Base-by-base conservation (phyloP, 306 rosid species). In the Lathyrus tuberosus region DNA sequence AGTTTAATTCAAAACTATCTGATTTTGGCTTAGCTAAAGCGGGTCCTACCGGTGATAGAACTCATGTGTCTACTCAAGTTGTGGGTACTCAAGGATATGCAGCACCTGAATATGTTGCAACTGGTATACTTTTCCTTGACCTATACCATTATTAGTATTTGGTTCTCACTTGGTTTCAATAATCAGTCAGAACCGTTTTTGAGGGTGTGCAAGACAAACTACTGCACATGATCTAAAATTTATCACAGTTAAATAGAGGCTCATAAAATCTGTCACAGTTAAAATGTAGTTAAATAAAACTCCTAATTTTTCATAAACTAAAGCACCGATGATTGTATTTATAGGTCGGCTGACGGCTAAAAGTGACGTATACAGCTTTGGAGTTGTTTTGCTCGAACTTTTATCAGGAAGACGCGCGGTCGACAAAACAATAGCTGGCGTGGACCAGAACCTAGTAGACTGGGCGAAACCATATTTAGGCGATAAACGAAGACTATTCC, bases 81-180 rank as follows among this genome's bases (percentile, higher is more conserved):
- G 79, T 94, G 83, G 99, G 99, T 10, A 94, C 99, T 60, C 95
- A 86, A 10, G 97, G 99, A 79, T 94, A 94, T 62, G 99, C 97
- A 1, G 99, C 97, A 47, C 99, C 99, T 10, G 97, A 94, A 80
- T 94, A 94, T 79, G 88, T 94, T 66, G 95, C 99, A 24, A 94
- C 99, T 73, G 99, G 99, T 94, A 13, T 52, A 77, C 54, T 42
- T 65, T 70, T 64, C 70, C 65, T 75, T 75, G 54, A 58, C 61
- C 6, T 48, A 13, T 17, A 68, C 80, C 58, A 84, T 90, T 37
- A 62, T 82, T 37, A 82, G 71, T 72, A 86, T 87, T 53, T 67
- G 49, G 73, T 72, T 87, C 86, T 53, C 63, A 59, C 11, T 66
- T 48, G 31, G 60, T 40, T 20, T 72, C 17, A n/a, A 10, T 12